phyloP scores from a whole-genome alignment of 805 yeast species.

The Ogataea populi-albae region DNA sequence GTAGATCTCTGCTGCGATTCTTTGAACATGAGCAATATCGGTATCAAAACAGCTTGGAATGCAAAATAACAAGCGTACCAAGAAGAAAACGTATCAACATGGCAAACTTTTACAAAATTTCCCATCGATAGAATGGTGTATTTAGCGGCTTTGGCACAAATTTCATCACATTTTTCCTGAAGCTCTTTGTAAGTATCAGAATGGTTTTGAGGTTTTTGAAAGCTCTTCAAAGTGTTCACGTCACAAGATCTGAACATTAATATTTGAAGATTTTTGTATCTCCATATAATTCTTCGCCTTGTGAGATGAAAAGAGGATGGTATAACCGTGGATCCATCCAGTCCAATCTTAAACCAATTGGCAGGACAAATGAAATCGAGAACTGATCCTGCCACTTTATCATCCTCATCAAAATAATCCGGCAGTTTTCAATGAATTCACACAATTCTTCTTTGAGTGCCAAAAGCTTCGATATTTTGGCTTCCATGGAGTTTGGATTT shows the following conservation, averaged over 20 bases:
- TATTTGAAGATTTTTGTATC: constrained; percentile 48
- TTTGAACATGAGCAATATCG: constrained; percentile 31
- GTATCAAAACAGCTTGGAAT: constrained; percentile 53
- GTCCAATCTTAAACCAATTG: constrained; percentile 5
- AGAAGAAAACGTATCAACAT: constrained; percentile 7
- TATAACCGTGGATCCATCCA: constrained; percentile 5
- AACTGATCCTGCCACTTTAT: constrained; percentile 7
- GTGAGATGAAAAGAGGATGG: constrained; percentile 48
- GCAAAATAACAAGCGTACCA: constrained; percentile 57
- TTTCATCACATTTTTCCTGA: constrained; percentile 38
- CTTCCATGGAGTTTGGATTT: not conserved
- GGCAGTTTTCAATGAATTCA: constrained; percentile 39
- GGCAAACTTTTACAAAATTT: constrained; percentile 20
- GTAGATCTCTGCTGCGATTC: not conserved
- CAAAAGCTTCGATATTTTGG: constrained; percentile 3
- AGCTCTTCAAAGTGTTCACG: constrained; percentile 44
- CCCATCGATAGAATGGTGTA: constrained; percentile 44
- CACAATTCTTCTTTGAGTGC: constrained; percentile 37
- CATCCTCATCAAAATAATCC: constrained; percentile 35
- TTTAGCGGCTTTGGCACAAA: constrained; percentile 43
- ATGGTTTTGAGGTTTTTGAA: constrained; percentile 27
- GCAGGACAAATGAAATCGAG: constrained; percentile 5
- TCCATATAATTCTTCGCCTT: constrained; percentile 47
- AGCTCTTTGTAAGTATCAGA: constrained; percentile 32
- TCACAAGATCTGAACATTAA: constrained; percentile 46